Evolutionary conservation across 352 stramenopile genomes (phyloP), one percentile per base, ranked within the genome.

Genomic region (Blastocystis sp.): DNA sequence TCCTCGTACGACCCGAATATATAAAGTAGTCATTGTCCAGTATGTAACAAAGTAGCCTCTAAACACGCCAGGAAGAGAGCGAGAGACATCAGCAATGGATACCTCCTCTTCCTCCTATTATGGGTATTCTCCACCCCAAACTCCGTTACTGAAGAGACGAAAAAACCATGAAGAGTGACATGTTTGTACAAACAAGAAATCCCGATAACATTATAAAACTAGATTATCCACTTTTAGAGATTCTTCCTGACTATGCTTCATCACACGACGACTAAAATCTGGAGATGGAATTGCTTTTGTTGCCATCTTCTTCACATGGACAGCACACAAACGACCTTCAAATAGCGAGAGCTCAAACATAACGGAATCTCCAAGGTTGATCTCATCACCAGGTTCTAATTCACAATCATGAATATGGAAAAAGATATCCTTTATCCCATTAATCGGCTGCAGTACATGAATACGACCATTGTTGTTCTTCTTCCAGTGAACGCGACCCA

Each of bases 261-360:
- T 84, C 20, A 84, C 73, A 15, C 73, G 47, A 15, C 73, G 73
- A 84, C 53, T 69, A 41, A 84, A 84, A 64, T 84, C 73, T 18
- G 73, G 73, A n/a, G 73, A 84, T n/a, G 73, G 73, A 47, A 84
- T 84, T 43, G 53, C 73, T 39, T 84, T 84, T 23, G 73, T 68
- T 2, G 73, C 56, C 73, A 84, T 84, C 56, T 84, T 88, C 77
- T 88, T 88, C 18, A 88, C 77, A 39, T 88, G 53, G 20, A 88
- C 66, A 2, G 77, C 77, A 77, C 77, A 88, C 34, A 88, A 34
- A 41, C 66, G 15, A 34, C 47, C 47, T 34, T 88, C 62, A n/a
- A 54, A 88, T 2, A 88, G 62, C 1, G 77, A 77, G 15, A 88
- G 77, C 45, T 88, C 62, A 43, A 79, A 88, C 66, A 79, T 76